Conservation (phyloP, 1,284 basidiomycete species). For the Athelia sp. region DNA sequence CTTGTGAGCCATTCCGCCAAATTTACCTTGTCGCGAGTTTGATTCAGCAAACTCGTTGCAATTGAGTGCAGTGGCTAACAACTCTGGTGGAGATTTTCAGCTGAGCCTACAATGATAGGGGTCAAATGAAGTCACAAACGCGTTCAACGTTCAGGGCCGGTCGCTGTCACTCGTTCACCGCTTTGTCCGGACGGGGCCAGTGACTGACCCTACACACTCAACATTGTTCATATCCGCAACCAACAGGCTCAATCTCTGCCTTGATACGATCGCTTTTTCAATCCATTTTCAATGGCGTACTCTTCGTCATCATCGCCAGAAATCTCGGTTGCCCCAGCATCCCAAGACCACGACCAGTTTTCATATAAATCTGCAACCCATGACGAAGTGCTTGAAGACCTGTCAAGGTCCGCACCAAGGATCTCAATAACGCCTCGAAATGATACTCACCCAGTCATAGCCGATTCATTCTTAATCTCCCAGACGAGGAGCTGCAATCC, state of each 20-base stretch:
- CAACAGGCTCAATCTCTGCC: slow-evolving; percentile 21
- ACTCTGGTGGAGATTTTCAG: no score
- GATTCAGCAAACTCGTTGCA: no score
- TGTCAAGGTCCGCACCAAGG: slow-evolving; percentile 63
- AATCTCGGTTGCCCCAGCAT: slow-evolving; percentile 44
- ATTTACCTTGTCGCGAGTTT: no score
- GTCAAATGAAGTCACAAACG: no score
- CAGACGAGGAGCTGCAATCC: slow-evolving; percentile 87
- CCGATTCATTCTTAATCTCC: slow-evolving; percentile 96
- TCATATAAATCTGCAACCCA: slow-evolving; percentile 62
- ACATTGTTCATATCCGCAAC: slow-evolving; percentile 11
- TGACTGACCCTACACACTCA: slow-evolving; percentile 20
- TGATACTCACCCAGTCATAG: slow-evolving; percentile 30
- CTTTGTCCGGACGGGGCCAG: not conserved
- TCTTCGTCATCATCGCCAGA: slow-evolving; percentile 73
- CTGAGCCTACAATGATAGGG: no score
- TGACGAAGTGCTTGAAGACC: slow-evolving; percentile 84
- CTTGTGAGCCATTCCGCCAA: no score
- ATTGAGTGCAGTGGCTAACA: no score
- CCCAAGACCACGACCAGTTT: slow-evolving; percentile 44
- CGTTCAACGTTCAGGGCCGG: not conserved
- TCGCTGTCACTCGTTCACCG: slow-evolving; percentile 23
- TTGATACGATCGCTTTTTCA: slow-evolving; percentile 41
- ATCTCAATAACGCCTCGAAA: slow-evolving; percentile 1
- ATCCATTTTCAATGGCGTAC: slow-evolving; percentile 36